Evolutionary conservation across 345 rosid genomes (phyloP).

Genomic region (Populus ilicifolia): DNA sequence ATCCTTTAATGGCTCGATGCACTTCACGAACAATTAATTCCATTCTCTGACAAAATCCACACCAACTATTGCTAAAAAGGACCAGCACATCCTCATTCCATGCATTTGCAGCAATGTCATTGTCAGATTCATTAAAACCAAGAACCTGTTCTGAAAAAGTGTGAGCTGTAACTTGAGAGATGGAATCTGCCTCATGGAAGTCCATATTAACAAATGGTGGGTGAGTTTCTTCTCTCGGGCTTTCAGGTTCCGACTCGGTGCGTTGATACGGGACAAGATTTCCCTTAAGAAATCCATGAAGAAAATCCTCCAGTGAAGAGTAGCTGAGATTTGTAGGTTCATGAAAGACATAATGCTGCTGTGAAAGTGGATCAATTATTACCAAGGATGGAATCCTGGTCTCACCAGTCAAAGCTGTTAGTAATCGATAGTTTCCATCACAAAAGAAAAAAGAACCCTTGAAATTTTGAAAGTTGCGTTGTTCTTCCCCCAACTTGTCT

Average conservation of each 20-base stretch:
- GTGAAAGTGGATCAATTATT: slow-evolving; percentile 58
- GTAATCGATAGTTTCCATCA: slow-evolving; percentile 68
- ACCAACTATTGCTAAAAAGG: slow-evolving; percentile 79
- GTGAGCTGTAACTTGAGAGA: slow-evolving; percentile 62
- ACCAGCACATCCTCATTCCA: slow-evolving; percentile 77
- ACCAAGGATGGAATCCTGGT: slow-evolving; percentile 69
- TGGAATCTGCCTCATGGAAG: slow-evolving; percentile 71
- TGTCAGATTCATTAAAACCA: slow-evolving; percentile 47
- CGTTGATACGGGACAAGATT: slow-evolving; percentile 59
- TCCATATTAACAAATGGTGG: slow-evolving; percentile 83
- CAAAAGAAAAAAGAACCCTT: slow-evolving; percentile 65
- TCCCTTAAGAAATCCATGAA: slow-evolving; percentile 56
- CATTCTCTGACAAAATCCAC: slow-evolving; percentile 97
- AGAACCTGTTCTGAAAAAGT: slow-evolving; percentile 53
- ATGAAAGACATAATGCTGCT: slow-evolving; percentile 62
- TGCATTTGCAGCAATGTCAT: slow-evolving; percentile 32
- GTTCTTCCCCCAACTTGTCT: slow-evolving; percentile 37
- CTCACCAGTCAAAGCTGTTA: slow-evolving; percentile 62
- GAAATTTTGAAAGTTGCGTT: slow-evolving; percentile 38
- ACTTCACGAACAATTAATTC: slow-evolving; percentile 84
- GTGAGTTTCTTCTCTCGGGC: slow-evolving; percentile 39
- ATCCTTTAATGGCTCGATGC: slow-evolving; percentile 56
- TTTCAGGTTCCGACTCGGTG: slow-evolving; percentile 46
- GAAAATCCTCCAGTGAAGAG: slow-evolving; percentile 44
- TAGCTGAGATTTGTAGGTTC: slow-evolving; percentile 38